Percentiles rank a stretch among this genome's conserved stretches.
Conservation (phyloP, 208 protist genomes). For the Balamuthia mandrillaris region DNA sequence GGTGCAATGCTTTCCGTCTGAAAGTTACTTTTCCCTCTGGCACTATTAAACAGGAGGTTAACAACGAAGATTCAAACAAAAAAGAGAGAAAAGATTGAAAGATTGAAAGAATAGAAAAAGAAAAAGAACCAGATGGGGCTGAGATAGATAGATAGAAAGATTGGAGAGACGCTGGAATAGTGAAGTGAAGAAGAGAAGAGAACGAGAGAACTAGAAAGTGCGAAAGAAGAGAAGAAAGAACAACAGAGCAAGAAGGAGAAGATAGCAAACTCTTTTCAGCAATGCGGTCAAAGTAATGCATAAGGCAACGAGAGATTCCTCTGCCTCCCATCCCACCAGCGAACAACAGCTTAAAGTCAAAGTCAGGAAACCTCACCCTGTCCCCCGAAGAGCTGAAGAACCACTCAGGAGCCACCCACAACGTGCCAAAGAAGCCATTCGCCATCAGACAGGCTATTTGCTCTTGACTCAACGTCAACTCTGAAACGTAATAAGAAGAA, state of each 20-base stretch:
- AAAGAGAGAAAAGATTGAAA: neutral
- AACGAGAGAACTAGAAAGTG: no score
- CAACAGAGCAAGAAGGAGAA: neutral
- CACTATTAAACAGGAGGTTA: neutral
- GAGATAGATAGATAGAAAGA: neutral
- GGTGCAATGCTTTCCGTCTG: slow-evolving; percentile 39
- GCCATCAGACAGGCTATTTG: neutral
- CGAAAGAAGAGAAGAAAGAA: no score
- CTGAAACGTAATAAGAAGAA: neutral
- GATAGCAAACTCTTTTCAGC: neutral
- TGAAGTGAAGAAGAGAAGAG: no score
- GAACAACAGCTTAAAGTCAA: neutral
- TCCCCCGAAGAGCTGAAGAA: neutral
- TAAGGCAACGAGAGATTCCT: neutral
- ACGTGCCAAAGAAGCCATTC: neutral
- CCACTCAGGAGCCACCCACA: neutral
- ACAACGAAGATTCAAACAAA: neutral
- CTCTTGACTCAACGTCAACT: neutral
- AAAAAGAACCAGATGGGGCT: no score
- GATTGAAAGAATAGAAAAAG: neutral
- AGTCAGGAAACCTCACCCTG: neutral
- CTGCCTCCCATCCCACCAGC: neutral
- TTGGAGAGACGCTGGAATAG: no score
- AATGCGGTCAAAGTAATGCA: slow-evolving; percentile 21
- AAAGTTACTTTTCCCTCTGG: slow-evolving; percentile 42